These are phyloP conservation scores for Nigrospora oryzae DNA, from an alignment of 2,329 filamentous ascomycete genomes.

Conservation along the genomic window DNA sequence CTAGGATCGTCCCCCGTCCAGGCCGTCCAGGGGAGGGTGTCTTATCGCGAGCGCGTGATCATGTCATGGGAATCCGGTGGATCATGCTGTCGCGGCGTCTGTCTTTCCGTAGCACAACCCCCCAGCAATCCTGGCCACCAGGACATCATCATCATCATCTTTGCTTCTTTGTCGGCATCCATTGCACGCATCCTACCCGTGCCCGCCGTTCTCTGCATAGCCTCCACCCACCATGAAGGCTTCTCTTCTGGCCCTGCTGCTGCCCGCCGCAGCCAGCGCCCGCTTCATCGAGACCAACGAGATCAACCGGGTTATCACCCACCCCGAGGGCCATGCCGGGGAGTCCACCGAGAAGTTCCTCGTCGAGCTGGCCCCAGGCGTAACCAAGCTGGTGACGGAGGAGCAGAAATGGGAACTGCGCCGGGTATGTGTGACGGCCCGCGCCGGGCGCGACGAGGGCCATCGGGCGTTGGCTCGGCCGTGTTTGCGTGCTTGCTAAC, in stretches of 20 bases:
- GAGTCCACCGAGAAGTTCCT: conserved; percentile 50
- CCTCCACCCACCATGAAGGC: conserved; percentile 24
- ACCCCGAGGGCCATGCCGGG: conserved; percentile 26
- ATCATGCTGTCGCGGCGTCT: no score
- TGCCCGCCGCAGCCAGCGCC: conserved; percentile 42
- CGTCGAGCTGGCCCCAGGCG: conserved; percentile 76
- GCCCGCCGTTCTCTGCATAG: background rate
- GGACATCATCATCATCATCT: background rate
- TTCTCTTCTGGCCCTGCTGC: conserved; percentile 44
- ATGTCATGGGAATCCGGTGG: no score
- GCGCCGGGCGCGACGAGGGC: no score
- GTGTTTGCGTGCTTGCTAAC: conserved; percentile 5
- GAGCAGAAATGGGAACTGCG: conserved; percentile 91
- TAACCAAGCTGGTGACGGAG: conserved; percentile 82
- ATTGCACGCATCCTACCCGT: background rate
- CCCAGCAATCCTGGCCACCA: background rate
- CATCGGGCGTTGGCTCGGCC: no score
- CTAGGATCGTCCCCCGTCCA: no score
- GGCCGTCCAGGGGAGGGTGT: no score
- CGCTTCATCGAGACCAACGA: conserved; percentile 49
- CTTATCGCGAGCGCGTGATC: no score
- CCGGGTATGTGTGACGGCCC: conserved; percentile 48
- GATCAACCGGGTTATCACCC: conserved; percentile 39
- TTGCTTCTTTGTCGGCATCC: background rate
- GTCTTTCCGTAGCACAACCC: background rate